A percentile compares a stretch with the other conserved stretches of the same genome.
These are phyloP conservation scores for Diversispora epigaea DNA, from an alignment of 192 early-diverging fungal genomes.

Conservation along the genomic window DNA sequence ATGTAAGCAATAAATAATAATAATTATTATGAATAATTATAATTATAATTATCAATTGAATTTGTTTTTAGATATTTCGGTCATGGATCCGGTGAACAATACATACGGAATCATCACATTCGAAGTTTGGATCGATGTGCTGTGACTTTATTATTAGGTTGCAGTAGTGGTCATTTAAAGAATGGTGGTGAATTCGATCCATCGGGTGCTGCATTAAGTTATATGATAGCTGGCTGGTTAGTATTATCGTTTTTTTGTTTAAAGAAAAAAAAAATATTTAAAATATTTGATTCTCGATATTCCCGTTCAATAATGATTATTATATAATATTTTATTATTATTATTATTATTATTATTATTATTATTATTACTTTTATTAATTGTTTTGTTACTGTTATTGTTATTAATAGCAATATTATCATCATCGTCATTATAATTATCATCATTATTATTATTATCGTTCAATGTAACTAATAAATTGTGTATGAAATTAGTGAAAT, in stretches of 20 bases:
- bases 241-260: neutral
- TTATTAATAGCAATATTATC: too few relatives aligned
- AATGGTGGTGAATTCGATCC: slow-evolving; percentile 87
- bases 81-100: slow-evolving; percentile 89
- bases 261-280: neutral
- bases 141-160: slow-evolving; percentile 86
- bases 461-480: too few relatives aligned
- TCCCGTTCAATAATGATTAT: too few relatives aligned
- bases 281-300: too few relatives aligned
- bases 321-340: too few relatives aligned
- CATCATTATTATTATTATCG: too few relatives aligned
- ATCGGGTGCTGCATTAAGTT: slow-evolving; percentile 77
- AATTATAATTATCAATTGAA: neutral
- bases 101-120: slow-evolving; percentile 66
- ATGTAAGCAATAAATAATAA: slow-evolving; percentile 39
- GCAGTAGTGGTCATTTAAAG: slow-evolving; percentile 84
- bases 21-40: neutral
- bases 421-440: too few relatives aligned
- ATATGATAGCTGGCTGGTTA: slow-evolving; percentile 81
- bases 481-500: too few relatives aligned
- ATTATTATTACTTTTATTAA: too few relatives aligned
- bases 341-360: too few relatives aligned
- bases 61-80: slow-evolving; percentile 82
- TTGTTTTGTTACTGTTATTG: too few relatives aligned
- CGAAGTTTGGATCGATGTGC: slow-evolving; percentile 68